Conservation (phyloP, 2,329 filamentous ascomycete species). For the Trichophyton equinum region DNA sequence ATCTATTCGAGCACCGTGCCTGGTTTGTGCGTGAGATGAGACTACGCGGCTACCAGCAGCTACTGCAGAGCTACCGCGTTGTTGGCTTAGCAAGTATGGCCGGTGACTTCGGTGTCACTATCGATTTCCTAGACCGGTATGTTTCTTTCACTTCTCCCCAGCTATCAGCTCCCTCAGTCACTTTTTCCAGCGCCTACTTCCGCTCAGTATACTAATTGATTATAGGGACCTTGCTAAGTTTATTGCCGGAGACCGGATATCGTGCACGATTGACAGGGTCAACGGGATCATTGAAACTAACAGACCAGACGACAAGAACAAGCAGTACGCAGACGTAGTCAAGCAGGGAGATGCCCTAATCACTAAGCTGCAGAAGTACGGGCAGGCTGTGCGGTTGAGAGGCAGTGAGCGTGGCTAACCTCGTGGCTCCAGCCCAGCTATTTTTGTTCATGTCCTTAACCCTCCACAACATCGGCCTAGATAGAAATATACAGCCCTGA, state of each 20-base stretch:
- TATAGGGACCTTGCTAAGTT: slow-evolving; percentile 84
- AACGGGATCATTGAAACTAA: slow-evolving; percentile 97
- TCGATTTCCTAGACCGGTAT: slow-evolving; percentile 91
- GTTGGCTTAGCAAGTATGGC: slow-evolving; percentile 98
- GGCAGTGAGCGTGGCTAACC: slow-evolving; percentile 76
- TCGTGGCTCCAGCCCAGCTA: background rate
- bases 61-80: slow-evolving; percentile 92
- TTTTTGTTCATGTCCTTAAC: background rate
- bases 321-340: slow-evolving; percentile 96
- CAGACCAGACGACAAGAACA: slow-evolving; percentile 97
- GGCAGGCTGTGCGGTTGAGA: slow-evolving; percentile 83
- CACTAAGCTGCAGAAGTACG: slow-evolving; percentile 98
- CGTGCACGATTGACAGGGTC: slow-evolving; percentile 95
- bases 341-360: slow-evolving; percentile 96
- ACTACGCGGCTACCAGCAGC: slow-evolving; percentile 86
- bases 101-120: slow-evolving; percentile 87
- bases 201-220: background rate
- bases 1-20: slow-evolving; percentile 85
- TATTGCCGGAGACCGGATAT: slow-evolving; percentile 85
- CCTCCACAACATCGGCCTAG: background rate
- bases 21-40: slow-evolving; percentile 99
- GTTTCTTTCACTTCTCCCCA: background rate
- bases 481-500: background rate
- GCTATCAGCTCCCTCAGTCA: background rate
- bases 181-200: slow-evolving; percentile 12